These are phyloP conservation scores for Cystobasidium tubakii DNA, from an alignment of 768 basidiomycete genomes.

Conservation along the genomic window DNA sequence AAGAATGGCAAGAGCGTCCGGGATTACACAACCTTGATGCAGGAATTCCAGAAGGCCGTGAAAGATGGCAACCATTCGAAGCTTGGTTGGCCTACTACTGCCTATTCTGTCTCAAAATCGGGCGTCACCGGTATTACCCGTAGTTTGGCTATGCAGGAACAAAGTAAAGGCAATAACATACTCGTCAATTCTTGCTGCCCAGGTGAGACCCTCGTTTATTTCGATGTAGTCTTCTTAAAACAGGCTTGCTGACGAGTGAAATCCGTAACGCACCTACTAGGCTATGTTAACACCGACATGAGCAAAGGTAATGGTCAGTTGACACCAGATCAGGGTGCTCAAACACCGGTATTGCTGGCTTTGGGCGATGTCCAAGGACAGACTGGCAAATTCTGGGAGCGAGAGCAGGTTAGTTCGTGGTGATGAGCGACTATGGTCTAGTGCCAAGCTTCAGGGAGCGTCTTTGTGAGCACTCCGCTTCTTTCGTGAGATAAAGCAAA, in stretches of 20 bases:
- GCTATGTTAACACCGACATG: constrained; percentile 42
- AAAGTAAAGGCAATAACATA: constrained; percentile 20
- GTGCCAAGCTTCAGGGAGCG: no score
- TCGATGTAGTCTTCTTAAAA: background rate
- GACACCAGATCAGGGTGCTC: constrained; percentile 42
- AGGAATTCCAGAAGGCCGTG: constrained; percentile 42
- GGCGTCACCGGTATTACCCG: constrained; percentile 40
- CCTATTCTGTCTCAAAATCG: constrained; percentile 42
- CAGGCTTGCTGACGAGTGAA: no score
- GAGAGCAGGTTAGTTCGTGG: constrained; percentile 38
- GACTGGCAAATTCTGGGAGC: constrained; percentile 44
- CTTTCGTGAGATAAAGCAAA: no score
- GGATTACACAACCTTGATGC: constrained; percentile 35
- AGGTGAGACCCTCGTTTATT: constrained; percentile 36
- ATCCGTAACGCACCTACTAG: no score
- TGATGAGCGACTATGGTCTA: background rate
- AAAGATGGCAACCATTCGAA: constrained; percentile 36
- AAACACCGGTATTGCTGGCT: constrained; percentile 43
- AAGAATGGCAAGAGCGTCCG: constrained; percentile 33
- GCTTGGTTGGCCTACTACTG: constrained; percentile 42
- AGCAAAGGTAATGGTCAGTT: constrained; percentile 37
- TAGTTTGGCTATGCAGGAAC: constrained; percentile 37
- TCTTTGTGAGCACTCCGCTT: no score
- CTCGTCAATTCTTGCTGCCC: constrained; percentile 44
- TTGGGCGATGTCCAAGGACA: constrained; percentile 36